A percentile compares a stretch with the other conserved stretches of the same genome.
Conservation (phyloP, 1,284 basidiomycete species). For the Puccinia hordei region DNA sequence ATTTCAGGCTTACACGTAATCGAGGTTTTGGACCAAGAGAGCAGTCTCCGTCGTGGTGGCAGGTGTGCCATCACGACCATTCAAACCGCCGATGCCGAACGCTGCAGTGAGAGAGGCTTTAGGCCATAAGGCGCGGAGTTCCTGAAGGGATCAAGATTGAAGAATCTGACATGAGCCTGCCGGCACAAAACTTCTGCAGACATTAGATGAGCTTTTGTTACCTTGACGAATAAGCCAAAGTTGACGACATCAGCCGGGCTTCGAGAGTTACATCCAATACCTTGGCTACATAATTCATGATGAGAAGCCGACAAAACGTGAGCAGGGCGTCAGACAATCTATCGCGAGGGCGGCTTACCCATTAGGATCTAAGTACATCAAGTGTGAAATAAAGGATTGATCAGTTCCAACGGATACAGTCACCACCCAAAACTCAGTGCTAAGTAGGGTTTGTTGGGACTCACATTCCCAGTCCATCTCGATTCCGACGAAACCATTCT, state of each 20-base stretch:
- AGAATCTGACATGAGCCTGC: background rate
- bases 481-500: constrained; percentile 31
- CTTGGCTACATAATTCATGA: constrained; percentile 19
- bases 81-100: constrained; percentile 9
- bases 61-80: constrained; percentile 13
- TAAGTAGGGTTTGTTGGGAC: no score
- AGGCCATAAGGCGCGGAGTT: constrained; percentile 45
- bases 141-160: background rate
- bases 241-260: constrained; percentile 30
- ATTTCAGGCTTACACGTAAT: constrained; percentile 22
- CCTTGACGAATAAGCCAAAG: constrained; percentile 33
- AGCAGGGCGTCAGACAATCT: background rate
- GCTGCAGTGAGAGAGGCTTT: constrained; percentile 19
- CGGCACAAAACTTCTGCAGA: background rate
- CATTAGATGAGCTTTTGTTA: background rate
- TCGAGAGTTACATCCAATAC: constrained; percentile 46
- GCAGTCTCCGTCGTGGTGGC: constrained; percentile 16
- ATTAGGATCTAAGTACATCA: constrained; percentile 30
- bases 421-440: no score
- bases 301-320: no score
- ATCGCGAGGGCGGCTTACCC: constrained; percentile 3
- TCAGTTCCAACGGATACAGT: no score
- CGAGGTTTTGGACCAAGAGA: constrained; percentile 2
- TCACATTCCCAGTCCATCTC: constrained; percentile 50
- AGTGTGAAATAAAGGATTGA: background rate